phyloP scores from a whole-genome alignment of 1,139 yeast species.

The Pichia sp. region DNA sequence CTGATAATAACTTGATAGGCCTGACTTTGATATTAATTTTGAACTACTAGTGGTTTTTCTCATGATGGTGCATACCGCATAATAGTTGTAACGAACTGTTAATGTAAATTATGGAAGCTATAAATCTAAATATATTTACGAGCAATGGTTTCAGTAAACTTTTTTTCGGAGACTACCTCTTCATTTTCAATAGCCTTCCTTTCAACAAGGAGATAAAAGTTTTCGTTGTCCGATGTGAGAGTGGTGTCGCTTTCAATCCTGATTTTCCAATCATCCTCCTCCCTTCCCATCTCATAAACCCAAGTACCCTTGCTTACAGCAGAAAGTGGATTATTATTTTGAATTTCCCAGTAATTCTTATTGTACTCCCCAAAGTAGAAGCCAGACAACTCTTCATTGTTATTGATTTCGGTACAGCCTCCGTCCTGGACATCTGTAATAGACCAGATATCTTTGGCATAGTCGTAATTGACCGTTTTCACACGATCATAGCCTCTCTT shows the following conservation, averaged over 20 bases:
- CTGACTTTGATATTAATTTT: not conserved
- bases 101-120: not conserved
- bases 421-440: constrained; percentile 33
- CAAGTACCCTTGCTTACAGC: constrained; percentile 36
- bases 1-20: constrained; percentile 6
- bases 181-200: constrained; percentile 31
- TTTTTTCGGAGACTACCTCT: constrained; percentile 24
- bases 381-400: constrained; percentile 29
- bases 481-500: constrained; percentile 28
- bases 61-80: no score
- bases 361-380: constrained; percentile 35
- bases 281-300: constrained; percentile 38
- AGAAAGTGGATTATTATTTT: constrained; percentile 33
- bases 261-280: constrained; percentile 33
- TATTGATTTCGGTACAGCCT: constrained; percentile 29
- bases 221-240: constrained; percentile 30
- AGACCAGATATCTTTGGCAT: constrained; percentile 29
- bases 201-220: constrained; percentile 20
- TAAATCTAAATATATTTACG: constrained; percentile 11
- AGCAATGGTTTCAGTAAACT: constrained; percentile 24
- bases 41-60: not conserved
- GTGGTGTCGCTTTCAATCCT: constrained; percentile 31
- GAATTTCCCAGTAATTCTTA: constrained; percentile 34
- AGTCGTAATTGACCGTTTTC: constrained; percentile 30
- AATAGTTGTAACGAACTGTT: no score